These are phyloP conservation scores for Sphaerosporella brunnea DNA, from an alignment of 495 filamentous ascomycete species.

Conservation along the genomic window DNA sequence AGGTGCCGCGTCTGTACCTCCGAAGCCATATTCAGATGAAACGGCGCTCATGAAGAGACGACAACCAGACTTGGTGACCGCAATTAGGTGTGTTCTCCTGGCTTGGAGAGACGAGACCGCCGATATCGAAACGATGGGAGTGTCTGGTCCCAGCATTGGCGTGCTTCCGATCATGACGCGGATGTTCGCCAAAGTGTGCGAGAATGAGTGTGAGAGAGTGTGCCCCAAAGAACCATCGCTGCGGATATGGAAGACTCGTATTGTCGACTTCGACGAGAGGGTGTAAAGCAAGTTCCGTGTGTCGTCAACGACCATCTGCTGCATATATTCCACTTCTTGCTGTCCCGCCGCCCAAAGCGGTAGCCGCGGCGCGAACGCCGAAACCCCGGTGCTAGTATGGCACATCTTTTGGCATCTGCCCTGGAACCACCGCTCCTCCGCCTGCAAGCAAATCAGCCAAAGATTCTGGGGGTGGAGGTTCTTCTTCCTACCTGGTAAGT, in stretches of 20 bases:
- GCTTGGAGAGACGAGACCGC: conserved; percentile 68
- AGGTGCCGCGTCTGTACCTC: conserved; percentile 47
- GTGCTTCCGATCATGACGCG: conserved; percentile 59
- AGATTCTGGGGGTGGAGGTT: no score
- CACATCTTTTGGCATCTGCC: conserved; percentile 65
- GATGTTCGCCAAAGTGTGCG: conserved; percentile 45
- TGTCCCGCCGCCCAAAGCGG: conserved; percentile 14
- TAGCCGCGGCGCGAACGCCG: conserved; percentile 43
- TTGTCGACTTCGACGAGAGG: conserved; percentile 66
- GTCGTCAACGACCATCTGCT: conserved; percentile 72
- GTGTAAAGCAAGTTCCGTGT: conserved; percentile 76
- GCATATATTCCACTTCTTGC: conserved; percentile 30
- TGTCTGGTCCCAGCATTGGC: conserved; percentile 46
- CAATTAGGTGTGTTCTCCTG: conserved; percentile 70
- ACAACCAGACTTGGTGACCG: conserved; percentile 75
- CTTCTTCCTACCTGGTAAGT: conserved; percentile 77
- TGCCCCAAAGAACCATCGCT: conserved; percentile 34
- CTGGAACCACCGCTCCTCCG: conserved; percentile 84
- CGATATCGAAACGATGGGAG: conserved; percentile 63
- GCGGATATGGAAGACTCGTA: conserved; percentile 68
- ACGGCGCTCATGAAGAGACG: conserved; percentile 73
- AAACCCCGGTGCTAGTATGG: conserved; percentile 62
- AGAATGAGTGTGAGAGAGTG: conserved; percentile 39
- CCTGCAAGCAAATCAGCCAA: conserved; percentile 14
- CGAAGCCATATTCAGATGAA: conserved; percentile 57